These are phyloP conservation scores for Blastobotrys buckinghamii DNA, from an alignment of 1,139 yeast genomes.

Conservation along the genomic window DNA sequence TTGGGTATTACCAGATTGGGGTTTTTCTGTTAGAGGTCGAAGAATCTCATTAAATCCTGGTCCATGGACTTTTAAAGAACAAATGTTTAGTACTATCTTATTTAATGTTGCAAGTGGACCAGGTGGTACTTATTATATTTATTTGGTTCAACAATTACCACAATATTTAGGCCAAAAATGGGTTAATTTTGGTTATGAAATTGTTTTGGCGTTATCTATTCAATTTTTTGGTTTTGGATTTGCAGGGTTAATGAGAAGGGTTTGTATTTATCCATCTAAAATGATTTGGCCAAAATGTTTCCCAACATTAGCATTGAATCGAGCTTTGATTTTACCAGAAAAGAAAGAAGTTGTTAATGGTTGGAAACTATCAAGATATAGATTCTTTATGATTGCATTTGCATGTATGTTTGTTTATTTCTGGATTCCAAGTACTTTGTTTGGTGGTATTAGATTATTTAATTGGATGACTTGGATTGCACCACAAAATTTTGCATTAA, in stretches of 20 bases:
- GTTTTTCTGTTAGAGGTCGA: constrained; percentile 36
- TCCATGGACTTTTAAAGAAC: constrained; percentile 64
- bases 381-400: constrained; percentile 39
- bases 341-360: constrained; percentile 37
- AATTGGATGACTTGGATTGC: constrained; percentile 61
- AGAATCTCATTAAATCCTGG: constrained; percentile 47
- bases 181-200: constrained; percentile 46
- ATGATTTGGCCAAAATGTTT: constrained; percentile 52
- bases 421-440: constrained; percentile 52
- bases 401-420: constrained; percentile 42
- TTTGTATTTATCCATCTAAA: constrained; percentile 50
- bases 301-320: constrained; percentile 50
- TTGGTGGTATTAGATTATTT: constrained; percentile 46
- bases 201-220: constrained; percentile 45
- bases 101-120: constrained; percentile 28
- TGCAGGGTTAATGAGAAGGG: constrained; percentile 53
- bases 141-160: constrained; percentile 38
- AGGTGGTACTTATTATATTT: constrained; percentile 33
- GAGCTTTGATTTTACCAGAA: constrained; percentile 41
- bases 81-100: constrained; percentile 51
- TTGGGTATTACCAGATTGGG: constrained; percentile 43
- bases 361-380: constrained; percentile 44
- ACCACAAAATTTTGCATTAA: constrained; percentile 48
- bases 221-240: constrained; percentile 58
- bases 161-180: constrained; percentile 39